phyloP scores from a whole-genome alignment of 2,329 filamentous ascomycete species.

The Onygenales sp. region DNA sequence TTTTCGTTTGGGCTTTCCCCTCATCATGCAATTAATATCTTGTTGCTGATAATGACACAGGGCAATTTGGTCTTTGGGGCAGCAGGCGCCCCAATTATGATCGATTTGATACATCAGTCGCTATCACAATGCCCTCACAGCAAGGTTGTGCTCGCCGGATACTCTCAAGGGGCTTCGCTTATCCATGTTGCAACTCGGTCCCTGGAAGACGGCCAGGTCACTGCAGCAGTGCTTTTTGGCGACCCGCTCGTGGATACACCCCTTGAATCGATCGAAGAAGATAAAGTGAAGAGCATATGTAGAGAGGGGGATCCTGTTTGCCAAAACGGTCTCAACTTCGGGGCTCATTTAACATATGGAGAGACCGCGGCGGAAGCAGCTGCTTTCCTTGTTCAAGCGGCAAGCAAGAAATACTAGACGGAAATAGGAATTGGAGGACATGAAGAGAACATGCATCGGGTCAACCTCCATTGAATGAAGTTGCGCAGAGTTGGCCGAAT shows the following conservation, averaged over 20 bases:
- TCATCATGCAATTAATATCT: conserved; percentile 20
- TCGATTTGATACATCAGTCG: conserved; percentile 19
- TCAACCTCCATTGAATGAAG: no score
- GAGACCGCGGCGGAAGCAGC: conserved; percentile 27
- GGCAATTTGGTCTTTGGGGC: conserved; percentile 19
- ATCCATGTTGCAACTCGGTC: conserved; percentile 22
- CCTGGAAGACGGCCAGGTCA: conserved; percentile 24
- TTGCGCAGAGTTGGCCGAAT: no score
- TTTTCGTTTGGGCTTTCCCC: not conserved
- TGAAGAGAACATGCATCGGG: not conserved
- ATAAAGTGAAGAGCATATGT: conserved; percentile 41
- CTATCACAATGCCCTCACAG: conserved; percentile 23
- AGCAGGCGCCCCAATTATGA: conserved; percentile 22
- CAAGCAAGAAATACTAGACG: conserved; percentile 5
- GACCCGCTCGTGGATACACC: conserved; percentile 36
- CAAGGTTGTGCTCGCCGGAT: conserved; percentile 25
- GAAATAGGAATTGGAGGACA: not conserved
- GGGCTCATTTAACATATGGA: conserved; percentile 35
- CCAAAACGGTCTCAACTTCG: conserved; percentile 32
- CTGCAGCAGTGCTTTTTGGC: conserved; percentile 36
- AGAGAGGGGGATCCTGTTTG: conserved; percentile 45
- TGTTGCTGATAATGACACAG: conserved; percentile 14
- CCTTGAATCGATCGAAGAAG: conserved; percentile 29
- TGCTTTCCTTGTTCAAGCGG: conserved; percentile 23
- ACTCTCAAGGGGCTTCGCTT: conserved; percentile 28